Evolutionary conservation across 2,329 filamentous ascomycete species (phyloP).

Genomic region (Aspergillus candidus): DNA sequence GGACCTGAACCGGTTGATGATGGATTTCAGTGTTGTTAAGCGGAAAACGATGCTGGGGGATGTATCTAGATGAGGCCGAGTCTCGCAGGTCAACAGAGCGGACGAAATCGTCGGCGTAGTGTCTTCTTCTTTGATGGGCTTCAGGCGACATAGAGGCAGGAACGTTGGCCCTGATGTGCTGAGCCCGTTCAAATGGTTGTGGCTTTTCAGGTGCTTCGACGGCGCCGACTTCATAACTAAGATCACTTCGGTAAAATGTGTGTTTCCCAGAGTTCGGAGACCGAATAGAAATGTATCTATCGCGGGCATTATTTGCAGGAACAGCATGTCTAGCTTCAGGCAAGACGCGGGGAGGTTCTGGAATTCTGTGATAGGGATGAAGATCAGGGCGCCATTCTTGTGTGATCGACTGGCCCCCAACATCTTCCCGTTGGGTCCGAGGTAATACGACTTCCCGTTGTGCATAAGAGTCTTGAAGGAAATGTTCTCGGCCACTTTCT

Average conservation of each 20-base stretch:
- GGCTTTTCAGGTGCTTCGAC: slow-evolving; percentile 7
- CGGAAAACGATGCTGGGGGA: slow-evolving; percentile 14
- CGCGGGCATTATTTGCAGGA: slow-evolving; percentile 14
- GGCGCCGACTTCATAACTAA: slow-evolving; percentile 13
- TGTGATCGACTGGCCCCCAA: slow-evolving; percentile 13
- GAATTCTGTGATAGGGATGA: slow-evolving; percentile 6
- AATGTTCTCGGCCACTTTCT: slow-evolving; percentile 12
- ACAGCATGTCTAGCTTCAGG: slow-evolving; percentile 13
- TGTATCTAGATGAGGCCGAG: slow-evolving; percentile 15
- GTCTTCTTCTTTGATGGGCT: slow-evolving; percentile 17
- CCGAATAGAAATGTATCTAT: slow-evolving; percentile 13
- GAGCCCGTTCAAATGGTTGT: slow-evolving; percentile 9
- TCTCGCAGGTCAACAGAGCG: slow-evolving; percentile 28
- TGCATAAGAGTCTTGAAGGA: slow-evolving; percentile 10
- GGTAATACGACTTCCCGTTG: slow-evolving; percentile 14
- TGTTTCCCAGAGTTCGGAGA: slow-evolving; percentile 12
- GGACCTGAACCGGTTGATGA: slow-evolving; percentile 10
- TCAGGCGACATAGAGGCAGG: slow-evolving; percentile 14
- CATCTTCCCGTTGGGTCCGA: slow-evolving; percentile 12
- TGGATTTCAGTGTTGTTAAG: slow-evolving; percentile 10
- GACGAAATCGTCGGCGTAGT: slow-evolving; percentile 35
- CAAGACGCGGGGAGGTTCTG: slow-evolving; percentile 9
- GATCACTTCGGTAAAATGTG: slow-evolving; percentile 15
- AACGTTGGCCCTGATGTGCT: slow-evolving; percentile 14
- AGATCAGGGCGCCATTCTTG: slow-evolving; percentile 7